These are phyloP conservation scores for Stellera chamaejasme DNA, from an alignment of 345 rosid genomes.

Conservation along the genomic window DNA sequence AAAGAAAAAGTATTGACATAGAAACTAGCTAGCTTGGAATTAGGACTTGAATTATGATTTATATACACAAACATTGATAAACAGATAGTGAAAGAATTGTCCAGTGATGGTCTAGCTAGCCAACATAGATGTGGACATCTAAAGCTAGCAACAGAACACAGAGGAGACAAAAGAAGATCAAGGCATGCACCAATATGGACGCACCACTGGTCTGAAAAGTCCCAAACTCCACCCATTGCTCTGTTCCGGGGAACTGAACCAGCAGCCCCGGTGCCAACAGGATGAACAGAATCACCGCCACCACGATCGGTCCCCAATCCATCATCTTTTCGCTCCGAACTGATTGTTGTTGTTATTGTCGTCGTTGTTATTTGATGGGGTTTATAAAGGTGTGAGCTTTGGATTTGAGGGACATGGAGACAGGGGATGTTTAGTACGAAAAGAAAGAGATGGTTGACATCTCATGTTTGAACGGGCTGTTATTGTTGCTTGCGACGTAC, in stretches of 20 bases:
- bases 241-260: constrained; percentile 56
- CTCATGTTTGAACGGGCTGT: too few species aligned
- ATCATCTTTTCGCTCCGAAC: constrained; percentile 26
- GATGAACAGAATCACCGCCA: constrained; percentile 65
- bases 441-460: too few species aligned
- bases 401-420: constrained; percentile 9
- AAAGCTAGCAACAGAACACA: constrained; percentile 77
- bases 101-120: constrained; percentile 13
- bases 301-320: constrained; percentile 88
- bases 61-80: too few species aligned
- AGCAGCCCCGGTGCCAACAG: constrained; percentile 69
- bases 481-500: too few species aligned
- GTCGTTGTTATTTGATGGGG: too few species aligned
- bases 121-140: constrained; percentile 66
- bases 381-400: constrained; percentile 7
- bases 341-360: too few species aligned
- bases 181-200: constrained; percentile 68
- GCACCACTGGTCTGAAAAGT: constrained; percentile 83
- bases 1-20: too few species aligned
- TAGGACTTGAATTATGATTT: too few species aligned
- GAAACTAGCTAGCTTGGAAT: too few species aligned
- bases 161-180: constrained; percentile 61
- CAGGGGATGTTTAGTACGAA: background rate
- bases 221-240: constrained; percentile 52
- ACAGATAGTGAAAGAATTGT: too few species aligned